Conservation (phyloP, 257 asterid genomes). For the Nicotiana noctiflora region DNA sequence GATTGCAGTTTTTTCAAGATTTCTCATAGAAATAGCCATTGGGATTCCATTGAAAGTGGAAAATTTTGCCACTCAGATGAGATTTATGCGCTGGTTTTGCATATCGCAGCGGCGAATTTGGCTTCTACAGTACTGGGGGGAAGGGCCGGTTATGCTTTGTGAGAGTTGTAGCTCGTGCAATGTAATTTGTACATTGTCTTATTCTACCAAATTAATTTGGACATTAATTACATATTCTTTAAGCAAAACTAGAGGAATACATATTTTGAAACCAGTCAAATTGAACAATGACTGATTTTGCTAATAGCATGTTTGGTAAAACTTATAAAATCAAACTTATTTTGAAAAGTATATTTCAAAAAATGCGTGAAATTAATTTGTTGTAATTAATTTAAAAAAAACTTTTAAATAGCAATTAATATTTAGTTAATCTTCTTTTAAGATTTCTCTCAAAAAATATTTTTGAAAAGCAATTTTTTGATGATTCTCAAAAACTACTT, state of each 20-base stretch:
- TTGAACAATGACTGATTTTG: too few relatives aligned
- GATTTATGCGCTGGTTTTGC: neutral
- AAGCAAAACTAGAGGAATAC: neutral
- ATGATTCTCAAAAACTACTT: too few relatives aligned
- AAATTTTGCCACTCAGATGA: neutral
- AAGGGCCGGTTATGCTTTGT: neutral
- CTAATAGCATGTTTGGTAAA: too few relatives aligned
- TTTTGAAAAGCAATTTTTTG: too few relatives aligned
- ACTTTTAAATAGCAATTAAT: too few relatives aligned
- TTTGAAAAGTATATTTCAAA: too few relatives aligned
- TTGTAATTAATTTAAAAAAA: too few relatives aligned
- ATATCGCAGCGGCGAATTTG: neutral
- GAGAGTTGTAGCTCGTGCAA: neutral
- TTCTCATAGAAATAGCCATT: conserved; percentile 33
- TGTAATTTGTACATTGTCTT: neutral
- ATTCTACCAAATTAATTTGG: neutral
- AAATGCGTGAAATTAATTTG: too few relatives aligned
- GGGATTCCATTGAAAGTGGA: conserved; percentile 21
- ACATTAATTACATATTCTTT: too few relatives aligned
- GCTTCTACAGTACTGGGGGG: neutral
- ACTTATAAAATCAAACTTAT: too few relatives aligned
- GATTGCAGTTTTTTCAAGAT: conserved; percentile 12
- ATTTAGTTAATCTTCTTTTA: too few relatives aligned
- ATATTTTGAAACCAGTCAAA: neutral
- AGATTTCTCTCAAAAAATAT: too few relatives aligned